Evolutionary conservation across 1,139 yeast species (phyloP).

Genomic region (Nematodospora anomalae): DNA sequence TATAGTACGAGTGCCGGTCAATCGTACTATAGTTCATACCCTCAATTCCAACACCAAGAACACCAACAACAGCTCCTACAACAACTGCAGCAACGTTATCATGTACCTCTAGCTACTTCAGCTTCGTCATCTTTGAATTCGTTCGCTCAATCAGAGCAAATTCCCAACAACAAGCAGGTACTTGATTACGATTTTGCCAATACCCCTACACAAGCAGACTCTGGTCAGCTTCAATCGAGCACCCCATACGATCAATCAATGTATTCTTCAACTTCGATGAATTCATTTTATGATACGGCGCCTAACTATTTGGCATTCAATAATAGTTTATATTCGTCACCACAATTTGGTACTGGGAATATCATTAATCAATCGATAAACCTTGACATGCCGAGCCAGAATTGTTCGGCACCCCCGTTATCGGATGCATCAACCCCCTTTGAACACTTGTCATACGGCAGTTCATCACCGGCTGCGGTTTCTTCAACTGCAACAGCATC

Average conservation of each 20-base stretch:
- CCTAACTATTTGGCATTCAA: slow-evolving; percentile 5
- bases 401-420: slow-evolving; percentile 8
- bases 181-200: slow-evolving; percentile 4
- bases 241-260: slow-evolving; percentile 5
- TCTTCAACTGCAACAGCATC: slow-evolving; percentile 2
- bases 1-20: slow-evolving; percentile 19
- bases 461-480: slow-evolving; percentile 4
- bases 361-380: slow-evolving; percentile 6
- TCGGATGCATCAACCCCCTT: slow-evolving; percentile 12
- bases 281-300: slow-evolving; percentile 13
- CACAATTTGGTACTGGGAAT: not conserved
- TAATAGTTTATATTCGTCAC: not conserved
- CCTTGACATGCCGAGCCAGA: slow-evolving; percentile 6
- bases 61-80: slow-evolving; percentile 5
- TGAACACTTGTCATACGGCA: slow-evolving; percentile 9
- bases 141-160: slow-evolving; percentile 6
- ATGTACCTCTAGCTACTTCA: slow-evolving; percentile 9
- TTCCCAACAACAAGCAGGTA: slow-evolving; percentile 1
- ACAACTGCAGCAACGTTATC: slow-evolving; percentile 7
- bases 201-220: slow-evolving; percentile 8
- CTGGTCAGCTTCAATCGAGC: not conserved
- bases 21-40: slow-evolving; percentile 14
- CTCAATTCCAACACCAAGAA: slow-evolving; percentile 4
- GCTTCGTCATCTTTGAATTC: slow-evolving; percentile 15
- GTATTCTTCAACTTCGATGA: slow-evolving; percentile 13